A percentile compares a stretch with the other conserved stretches of the same genome.
Conservation (phyloP, 257 asterid species). For the Fraxinus anomala region DNA sequence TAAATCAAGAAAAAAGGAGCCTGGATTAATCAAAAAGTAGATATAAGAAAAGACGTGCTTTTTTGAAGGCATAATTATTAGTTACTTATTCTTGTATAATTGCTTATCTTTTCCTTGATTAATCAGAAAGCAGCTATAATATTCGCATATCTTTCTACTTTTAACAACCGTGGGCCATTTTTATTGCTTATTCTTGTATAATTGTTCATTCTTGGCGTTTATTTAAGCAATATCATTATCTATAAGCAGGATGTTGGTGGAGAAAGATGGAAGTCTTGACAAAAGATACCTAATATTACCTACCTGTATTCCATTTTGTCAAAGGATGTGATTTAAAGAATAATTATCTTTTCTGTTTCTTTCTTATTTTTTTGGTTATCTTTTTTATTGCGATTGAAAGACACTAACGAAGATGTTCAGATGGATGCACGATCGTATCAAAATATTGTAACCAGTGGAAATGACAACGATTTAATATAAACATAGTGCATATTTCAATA, state of each 20-base stretch:
- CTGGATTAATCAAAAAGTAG: conserved; percentile 27
- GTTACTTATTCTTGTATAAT: conserved; percentile 20
- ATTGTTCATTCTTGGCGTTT: background rate
- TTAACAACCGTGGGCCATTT: background rate
- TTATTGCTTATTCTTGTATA: background rate
- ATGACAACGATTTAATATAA: too few species aligned
- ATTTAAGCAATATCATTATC: background rate
- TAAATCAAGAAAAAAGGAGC: conserved; percentile 29
- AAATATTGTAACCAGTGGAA: too few species aligned
- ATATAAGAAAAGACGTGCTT: conserved; percentile 11
- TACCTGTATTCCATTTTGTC: background rate
- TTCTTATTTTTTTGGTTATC: too few species aligned
- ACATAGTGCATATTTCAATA: too few species aligned
- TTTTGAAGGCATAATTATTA: conserved; percentile 18
- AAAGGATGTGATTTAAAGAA: background rate
- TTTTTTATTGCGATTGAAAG: too few species aligned
- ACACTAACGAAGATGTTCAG: too few species aligned
- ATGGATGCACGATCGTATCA: too few species aligned
- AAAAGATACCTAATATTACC: background rate
- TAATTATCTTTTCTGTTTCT: background rate
- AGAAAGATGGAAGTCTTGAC: background rate
- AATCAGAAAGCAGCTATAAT: conserved; percentile 9
- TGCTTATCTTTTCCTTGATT: conserved; percentile 16
- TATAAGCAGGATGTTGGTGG: background rate
- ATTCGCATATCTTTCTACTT: background rate